Conservation (phyloP, 257 asterid genomes). For the Salvia miltiorrhiza region DNA sequence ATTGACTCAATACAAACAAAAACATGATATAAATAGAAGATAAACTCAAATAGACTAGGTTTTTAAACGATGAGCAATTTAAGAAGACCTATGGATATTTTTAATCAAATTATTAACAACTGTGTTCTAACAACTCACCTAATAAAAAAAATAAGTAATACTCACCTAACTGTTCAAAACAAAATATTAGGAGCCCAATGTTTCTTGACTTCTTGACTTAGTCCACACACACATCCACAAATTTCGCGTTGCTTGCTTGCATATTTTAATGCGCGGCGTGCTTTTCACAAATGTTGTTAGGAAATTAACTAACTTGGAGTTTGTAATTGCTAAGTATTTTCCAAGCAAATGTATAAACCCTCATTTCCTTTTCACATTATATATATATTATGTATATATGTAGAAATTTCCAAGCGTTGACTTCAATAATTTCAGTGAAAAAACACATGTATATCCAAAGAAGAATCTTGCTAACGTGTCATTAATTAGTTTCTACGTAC, state of each 20-base stretch:
- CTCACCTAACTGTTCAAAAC: no score
- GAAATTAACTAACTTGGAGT: background rate
- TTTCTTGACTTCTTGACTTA: background rate
- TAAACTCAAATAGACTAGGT: no score
- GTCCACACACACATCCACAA: background rate
- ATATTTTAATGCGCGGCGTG: background rate
- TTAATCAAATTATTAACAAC: no score
- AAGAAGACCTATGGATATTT: no score
- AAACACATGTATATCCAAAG: background rate
- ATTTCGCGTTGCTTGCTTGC: background rate
- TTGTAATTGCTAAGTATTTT: slow-evolving; percentile 1
- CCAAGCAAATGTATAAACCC: background rate
- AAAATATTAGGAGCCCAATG: no score
- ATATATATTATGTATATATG: background rate
- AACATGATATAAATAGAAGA: no score
- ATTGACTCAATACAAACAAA: no score
- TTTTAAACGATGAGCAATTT: no score
- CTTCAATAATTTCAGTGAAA: background rate
- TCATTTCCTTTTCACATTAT: background rate
- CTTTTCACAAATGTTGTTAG: slow-evolving; percentile 14
- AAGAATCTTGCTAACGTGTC: background rate
- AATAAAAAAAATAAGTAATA: no score
- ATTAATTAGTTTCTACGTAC: background rate
- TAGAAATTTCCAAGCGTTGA: background rate
- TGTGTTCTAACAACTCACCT: no score